Evolutionary conservation across 768 basidiomycete species (phyloP), one percentile per base, ranked within the genome.

Genomic region (Russula ochroleuca): DNA sequence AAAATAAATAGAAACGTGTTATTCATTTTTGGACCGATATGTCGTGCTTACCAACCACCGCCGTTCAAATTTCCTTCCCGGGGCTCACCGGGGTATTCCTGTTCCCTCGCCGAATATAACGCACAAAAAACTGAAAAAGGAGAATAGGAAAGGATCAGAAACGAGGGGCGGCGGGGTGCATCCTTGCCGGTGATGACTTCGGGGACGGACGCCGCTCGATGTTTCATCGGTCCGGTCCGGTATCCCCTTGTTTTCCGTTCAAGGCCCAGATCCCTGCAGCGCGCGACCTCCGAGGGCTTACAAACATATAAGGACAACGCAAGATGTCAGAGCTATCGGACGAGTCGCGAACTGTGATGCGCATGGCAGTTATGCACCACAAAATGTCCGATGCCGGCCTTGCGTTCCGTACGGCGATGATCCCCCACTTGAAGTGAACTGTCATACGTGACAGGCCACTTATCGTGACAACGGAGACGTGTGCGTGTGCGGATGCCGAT

Each of bases 1-100:
- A 40, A 43, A 49, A 21, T 2, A n/a, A 45, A n/a, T 10, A 43
- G n/a, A 45, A 21, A 55, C 25, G 54, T n/a, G 53, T 5, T 37
- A 60, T 64, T 54, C 52, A 54, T 37, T 38, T 37, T 28, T n/a
- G 40, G 23, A 23, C 47, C 47, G 2, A 55, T 33, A 54, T 55
- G 52, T 55, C 31, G n/a, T 59, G 62, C 57, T 58, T 63, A 59
- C 51, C 33, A 58, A 50, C 38, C 6, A 47, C 35, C 43, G 51
- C 35, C 23, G 14, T 37, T 33, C 43, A 28, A 28, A 58, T 31
- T 51, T 13, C 14, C 25, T 49, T 28, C 43, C 43, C 7, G 43
- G 43, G 9, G 19, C 28, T 28, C 28, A 28, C 5, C 28, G 28
- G 28, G 28, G 28, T 28, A n/a, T 43, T 43, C 47, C 47, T n/a